These are phyloP conservation scores for Aciculosporium take DNA, from an alignment of 2,329 filamentous ascomycete genomes.

Conservation along the genomic window DNA sequence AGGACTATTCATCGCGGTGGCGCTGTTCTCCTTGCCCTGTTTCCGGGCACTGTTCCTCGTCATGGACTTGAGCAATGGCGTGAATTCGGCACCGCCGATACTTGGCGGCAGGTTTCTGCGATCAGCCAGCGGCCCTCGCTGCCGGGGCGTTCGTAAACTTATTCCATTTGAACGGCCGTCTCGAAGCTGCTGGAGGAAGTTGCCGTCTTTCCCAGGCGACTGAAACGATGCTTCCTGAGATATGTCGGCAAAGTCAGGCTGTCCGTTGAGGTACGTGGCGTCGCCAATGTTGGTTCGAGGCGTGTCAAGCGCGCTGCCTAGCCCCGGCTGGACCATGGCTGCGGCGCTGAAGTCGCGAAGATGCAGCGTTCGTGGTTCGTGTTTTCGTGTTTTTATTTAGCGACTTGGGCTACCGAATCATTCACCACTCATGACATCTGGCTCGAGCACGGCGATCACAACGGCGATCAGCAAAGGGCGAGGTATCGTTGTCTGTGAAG, in stretches of 20 bases:
- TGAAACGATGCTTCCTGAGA: constrained; percentile 80
- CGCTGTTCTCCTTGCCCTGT: constrained; percentile 47
- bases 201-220: constrained; percentile 54
- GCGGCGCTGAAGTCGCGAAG: constrained; percentile 3
- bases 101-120: constrained; percentile 55
- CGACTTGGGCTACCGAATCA: background rate
- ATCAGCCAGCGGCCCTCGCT: constrained; percentile 53
- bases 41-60: constrained; percentile 56
- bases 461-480: background rate
- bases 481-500: background rate
- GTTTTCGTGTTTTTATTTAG: background rate
- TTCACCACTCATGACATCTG: background rate
- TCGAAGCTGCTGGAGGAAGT: constrained; percentile 61
- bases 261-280: constrained; percentile 60
- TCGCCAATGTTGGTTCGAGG: constrained; percentile 76
- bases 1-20: constrained; percentile 51
- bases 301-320: constrained; percentile 57
- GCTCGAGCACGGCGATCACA: background rate
- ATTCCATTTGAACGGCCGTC: constrained; percentile 45
- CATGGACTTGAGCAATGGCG: constrained; percentile 76
- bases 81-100: constrained; percentile 68
- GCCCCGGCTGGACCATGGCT: constrained; percentile 50
- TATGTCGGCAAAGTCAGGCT: constrained; percentile 59
- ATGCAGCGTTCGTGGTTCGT: background rate
- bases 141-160: constrained; percentile 59